phyloP scores from a whole-genome alignment of 1,284 basidiomycete species.

The Ustilago xerochloae region DNA sequence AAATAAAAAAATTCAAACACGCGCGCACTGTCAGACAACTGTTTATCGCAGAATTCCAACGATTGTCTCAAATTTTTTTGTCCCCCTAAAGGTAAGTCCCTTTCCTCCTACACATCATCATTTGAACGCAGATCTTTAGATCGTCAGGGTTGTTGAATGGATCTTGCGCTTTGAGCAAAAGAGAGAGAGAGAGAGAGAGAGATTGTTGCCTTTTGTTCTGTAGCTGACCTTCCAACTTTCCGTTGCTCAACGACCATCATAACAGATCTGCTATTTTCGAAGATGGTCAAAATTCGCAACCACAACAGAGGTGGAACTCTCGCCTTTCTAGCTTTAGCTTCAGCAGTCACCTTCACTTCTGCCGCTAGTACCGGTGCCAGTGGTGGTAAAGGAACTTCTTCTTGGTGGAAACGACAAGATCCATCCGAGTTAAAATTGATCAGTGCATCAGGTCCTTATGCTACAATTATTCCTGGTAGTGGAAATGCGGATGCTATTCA shows the following conservation, averaged over 20 bases:
- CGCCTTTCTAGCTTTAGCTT: conserved; percentile 14
- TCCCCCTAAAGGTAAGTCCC: conserved; percentile 12
- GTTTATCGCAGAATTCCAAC: conserved; percentile 14
- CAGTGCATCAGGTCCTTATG: conserved; percentile 28
- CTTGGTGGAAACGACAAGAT: conserved; percentile 33
- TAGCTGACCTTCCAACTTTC: not conserved
- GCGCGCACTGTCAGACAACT: conserved; percentile 29
- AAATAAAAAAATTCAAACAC: not conserved
- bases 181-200: too few relatives aligned
- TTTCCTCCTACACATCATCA: not conserved
- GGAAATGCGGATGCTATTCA: conserved; percentile 20
- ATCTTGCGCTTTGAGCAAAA: too few relatives aligned
- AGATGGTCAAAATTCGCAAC: not conserved
- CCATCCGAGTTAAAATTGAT: conserved; percentile 34
- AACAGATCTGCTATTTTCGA: too few relatives aligned
- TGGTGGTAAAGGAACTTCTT: not conserved
- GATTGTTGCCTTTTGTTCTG: too few relatives aligned
- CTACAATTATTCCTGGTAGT: conserved; percentile 22
- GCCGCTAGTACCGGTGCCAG: conserved; percentile 8
- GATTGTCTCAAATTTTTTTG: conserved; percentile 19
- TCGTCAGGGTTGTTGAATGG: too few relatives aligned
- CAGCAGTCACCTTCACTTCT: not conserved
- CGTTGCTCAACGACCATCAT: too few relatives aligned
- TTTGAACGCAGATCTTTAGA: not conserved
- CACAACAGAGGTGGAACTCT: conserved; percentile 5